Evolutionary conservation across 768 basidiomycete genomes (phyloP).

Genomic region (Pleurotus sapidus): DNA sequence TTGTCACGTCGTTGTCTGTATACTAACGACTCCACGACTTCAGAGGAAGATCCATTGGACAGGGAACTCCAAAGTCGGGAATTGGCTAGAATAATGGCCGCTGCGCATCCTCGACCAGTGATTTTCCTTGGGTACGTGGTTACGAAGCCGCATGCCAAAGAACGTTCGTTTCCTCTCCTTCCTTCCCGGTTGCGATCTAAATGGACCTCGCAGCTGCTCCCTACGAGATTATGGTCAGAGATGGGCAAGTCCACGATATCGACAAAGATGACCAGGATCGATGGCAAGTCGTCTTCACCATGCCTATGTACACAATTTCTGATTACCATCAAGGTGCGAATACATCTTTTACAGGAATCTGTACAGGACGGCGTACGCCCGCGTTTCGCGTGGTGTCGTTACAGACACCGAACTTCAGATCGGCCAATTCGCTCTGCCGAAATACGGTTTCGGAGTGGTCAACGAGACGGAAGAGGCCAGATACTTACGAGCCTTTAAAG

Average conservation of each 20-base stretch:
- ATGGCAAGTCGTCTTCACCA: conserved; percentile 42
- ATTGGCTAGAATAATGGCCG: conserved; percentile 76
- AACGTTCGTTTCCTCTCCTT: conserved; percentile 46
- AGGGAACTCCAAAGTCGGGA: conserved; percentile 82
- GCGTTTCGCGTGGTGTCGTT: conserved; percentile 78
- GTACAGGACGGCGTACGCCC: conserved; percentile 78
- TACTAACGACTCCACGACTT: background rate
- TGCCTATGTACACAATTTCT: background rate
- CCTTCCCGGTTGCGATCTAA: background rate
- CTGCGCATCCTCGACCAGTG: conserved; percentile 66
- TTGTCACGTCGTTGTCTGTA: background rate
- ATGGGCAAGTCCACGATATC: conserved; percentile 79
- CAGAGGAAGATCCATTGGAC: conserved; percentile 89
- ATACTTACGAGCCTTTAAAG: conserved; percentile 66
- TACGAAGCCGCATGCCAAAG: conserved; percentile 57
- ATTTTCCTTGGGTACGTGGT: conserved; percentile 84
- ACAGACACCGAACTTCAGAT: conserved; percentile 92
- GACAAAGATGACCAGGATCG: conserved; percentile 69
- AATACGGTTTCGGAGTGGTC: conserved; percentile 45
- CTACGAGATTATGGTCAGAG: conserved; percentile 72
- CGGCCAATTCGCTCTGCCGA: conserved; percentile 78
- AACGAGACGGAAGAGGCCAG: conserved; percentile 62
- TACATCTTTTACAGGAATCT: conserved; percentile 85
- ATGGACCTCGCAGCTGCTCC: conserved; percentile 51
- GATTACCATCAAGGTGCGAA: conserved; percentile 63